Percentiles rank a stretch among this genome's conserved stretches.
Evolutionary conservation across 345 rosid species (phyloP).

Genomic region (Eucalyptus erythrocorys): DNA sequence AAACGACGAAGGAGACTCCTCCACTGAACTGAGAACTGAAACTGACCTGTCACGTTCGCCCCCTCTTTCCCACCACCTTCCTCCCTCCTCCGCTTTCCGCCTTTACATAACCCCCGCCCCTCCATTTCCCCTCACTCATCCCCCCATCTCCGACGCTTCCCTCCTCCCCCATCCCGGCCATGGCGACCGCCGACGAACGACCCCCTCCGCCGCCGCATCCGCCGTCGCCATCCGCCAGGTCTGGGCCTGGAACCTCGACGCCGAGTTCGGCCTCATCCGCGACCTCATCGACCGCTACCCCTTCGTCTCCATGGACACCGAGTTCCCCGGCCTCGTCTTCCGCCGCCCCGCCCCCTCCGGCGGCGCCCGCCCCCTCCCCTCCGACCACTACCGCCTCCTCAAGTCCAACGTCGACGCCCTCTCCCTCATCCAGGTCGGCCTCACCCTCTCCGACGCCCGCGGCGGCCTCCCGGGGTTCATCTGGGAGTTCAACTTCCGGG

Average conservation of each 20-base stretch:
- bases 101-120: not conserved
- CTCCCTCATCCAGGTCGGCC: conserved; percentile 74
- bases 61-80: not conserved
- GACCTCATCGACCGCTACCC: conserved; percentile 46
- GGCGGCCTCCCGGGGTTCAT: conserved; percentile 60
- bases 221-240: conserved; percentile 56
- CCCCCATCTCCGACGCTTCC: not conserved
- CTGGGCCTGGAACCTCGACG: conserved; percentile 61
- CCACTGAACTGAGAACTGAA: not conserved
- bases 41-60: not conserved
- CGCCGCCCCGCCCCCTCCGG: conserved; percentile 8
- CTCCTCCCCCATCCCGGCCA: not conserved
- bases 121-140: not conserved
- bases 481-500: conserved; percentile 83
- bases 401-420: conserved; percentile 82
- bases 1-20: not conserved
- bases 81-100: not conserved
- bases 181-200: not conserved
- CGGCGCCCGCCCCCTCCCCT: conserved; percentile 19
- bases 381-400: conserved; percentile 50
- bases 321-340: conserved; percentile 69
- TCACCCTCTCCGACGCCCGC: conserved; percentile 43
- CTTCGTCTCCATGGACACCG: conserved; percentile 82
- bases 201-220: not conserved
- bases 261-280: conserved; percentile 50